Percentiles rank a stretch among this genome's conserved stretches.
phyloP scores from a whole-genome alignment of 805 yeast species.

The Saturnispora serradocipensis region DNA sequence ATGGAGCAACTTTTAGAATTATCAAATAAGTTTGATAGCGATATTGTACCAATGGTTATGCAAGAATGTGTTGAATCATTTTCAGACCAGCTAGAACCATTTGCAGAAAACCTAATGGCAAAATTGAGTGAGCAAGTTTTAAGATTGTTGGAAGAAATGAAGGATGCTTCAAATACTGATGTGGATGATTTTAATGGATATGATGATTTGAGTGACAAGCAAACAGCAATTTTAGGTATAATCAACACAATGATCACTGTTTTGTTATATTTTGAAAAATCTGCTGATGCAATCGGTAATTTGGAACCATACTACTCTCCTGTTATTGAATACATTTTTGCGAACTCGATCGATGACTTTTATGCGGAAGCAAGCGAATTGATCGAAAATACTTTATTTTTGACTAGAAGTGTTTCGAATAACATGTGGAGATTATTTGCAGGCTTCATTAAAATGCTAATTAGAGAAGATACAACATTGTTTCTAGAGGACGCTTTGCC shows the following conservation, averaged over 20 bases:
- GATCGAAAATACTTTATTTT: constrained; percentile 64
- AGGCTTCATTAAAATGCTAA: constrained; percentile 30
- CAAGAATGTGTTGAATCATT: constrained; percentile 91
- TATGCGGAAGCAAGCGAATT: constrained; percentile 76
- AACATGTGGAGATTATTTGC: constrained; percentile 68
- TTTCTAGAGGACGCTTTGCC: constrained; percentile 71
- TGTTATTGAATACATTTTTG: constrained; percentile 58
- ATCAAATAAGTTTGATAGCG: constrained; percentile 78
- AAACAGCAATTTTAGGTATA: constrained; percentile 79
- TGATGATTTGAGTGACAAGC: constrained; percentile 52
- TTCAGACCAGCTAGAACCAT: constrained; percentile 84
- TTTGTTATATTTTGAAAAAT: constrained; percentile 77
- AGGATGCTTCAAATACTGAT: constrained; percentile 46
- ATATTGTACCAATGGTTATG: constrained; percentile 80
- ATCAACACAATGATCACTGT: constrained; percentile 83
- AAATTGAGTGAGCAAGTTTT: constrained; percentile 69
- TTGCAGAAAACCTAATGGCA: constrained; percentile 56
- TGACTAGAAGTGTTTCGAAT: constrained; percentile 52
- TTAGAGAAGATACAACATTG: constrained; percentile 43
- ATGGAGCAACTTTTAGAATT: constrained; percentile 71
- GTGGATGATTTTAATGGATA: constrained; percentile 39
- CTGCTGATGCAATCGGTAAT: constrained; percentile 54
- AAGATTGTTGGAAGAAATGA: constrained; percentile 58
- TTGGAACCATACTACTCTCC: constrained; percentile 73
- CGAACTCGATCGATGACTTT: constrained; percentile 64